These are phyloP conservation scores for Domatiomyces catenatus DNA, from an alignment of 2,329 filamentous ascomycete species.

Conservation along the genomic window DNA sequence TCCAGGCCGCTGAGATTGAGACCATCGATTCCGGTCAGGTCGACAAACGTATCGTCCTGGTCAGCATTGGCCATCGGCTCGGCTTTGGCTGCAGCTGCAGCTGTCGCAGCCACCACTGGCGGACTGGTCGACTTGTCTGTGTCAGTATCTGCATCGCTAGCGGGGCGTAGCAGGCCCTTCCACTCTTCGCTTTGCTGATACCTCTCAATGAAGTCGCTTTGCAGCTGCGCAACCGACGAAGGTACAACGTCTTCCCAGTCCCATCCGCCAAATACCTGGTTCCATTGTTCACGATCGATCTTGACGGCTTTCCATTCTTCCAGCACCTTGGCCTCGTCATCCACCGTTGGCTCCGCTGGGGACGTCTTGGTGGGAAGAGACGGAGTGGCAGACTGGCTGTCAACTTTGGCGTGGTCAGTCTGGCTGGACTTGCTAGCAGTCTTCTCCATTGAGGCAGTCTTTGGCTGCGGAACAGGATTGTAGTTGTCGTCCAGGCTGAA, in stretches of 20 bases:
- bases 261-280: slow-evolving; percentile 11
- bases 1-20: slow-evolving; percentile 12
- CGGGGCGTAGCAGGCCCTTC: neutral
- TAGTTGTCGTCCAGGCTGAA: slow-evolving; percentile 35
- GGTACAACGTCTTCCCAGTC: slow-evolving; percentile 16
- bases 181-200: neutral
- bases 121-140: slow-evolving; percentile 13
- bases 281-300: slow-evolving; percentile 11
- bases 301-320: slow-evolving; percentile 10
- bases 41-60: slow-evolving; percentile 11
- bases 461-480: slow-evolving; percentile 17
- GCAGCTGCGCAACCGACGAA: neutral
- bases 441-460: slow-evolving; percentile 8
- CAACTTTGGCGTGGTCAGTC: slow-evolving; percentile 6
- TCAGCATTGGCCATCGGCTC: slow-evolving; percentile 1
- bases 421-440: slow-evolving; percentile 6
- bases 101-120: slow-evolving; percentile 5
- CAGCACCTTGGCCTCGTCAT: neutral
- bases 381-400: slow-evolving; percentile 9
- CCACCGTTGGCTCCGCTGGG: neutral
- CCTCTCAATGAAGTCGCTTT: neutral
- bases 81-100: slow-evolving; percentile 5
- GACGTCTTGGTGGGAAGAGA: slow-evolving; percentile 9
- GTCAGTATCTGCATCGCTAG: slow-evolving; percentile 5
- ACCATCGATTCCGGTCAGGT: slow-evolving; percentile 10